Conservation (phyloP, 1,284 basidiomycete species). For the Ganoderma multipileum region DNA sequence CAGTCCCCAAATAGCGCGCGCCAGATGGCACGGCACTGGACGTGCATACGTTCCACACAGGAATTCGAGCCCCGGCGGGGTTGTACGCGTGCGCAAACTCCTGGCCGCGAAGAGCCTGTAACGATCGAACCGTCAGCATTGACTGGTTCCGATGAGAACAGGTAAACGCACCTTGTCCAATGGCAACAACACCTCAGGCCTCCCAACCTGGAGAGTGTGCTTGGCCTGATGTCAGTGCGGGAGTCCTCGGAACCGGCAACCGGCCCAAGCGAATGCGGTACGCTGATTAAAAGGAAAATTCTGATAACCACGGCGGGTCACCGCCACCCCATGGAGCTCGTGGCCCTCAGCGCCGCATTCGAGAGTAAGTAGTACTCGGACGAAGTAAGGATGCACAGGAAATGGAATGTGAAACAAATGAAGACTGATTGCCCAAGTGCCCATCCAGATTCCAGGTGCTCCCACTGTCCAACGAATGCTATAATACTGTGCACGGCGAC, state of each 20-base stretch:
- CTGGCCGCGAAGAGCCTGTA: background rate
- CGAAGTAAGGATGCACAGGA: constrained; percentile 12
- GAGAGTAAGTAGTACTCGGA: background rate
- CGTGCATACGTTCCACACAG: background rate
- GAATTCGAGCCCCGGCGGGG: background rate
- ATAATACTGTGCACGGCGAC: background rate
- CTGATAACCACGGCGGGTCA: constrained; percentile 14
- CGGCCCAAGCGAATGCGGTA: background rate
- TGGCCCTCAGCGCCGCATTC: background rate
- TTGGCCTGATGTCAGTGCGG: background rate
- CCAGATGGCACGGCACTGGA: background rate
- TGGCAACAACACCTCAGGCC: background rate
- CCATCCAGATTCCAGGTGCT: background rate
- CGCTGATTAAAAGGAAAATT: background rate
- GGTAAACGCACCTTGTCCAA: background rate
- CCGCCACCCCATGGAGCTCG: background rate
- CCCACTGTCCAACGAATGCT: background rate
- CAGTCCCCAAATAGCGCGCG: background rate
- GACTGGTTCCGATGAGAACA: too few relatives aligned
- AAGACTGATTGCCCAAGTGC: constrained; percentile 4
- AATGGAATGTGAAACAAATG: background rate
- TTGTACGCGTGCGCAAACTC: background rate
- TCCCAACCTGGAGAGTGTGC: too few relatives aligned
- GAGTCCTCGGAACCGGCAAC: background rate
- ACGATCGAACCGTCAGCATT: background rate